Evolutionary conservation across 257 asterid species (phyloP).

Genomic region (Solanum etuberosum): DNA sequence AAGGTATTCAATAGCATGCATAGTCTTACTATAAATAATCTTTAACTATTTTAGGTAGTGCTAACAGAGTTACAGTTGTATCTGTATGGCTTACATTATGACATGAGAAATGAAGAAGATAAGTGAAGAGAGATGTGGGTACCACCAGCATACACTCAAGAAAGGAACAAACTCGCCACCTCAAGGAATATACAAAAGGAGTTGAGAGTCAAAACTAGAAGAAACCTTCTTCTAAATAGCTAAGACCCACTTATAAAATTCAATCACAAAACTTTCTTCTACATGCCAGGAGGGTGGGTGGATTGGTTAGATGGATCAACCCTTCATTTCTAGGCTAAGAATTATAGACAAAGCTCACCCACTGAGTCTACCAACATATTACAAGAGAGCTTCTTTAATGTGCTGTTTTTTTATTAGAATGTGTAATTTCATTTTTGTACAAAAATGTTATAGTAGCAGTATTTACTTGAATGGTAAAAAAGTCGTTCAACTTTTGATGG

Average conservation of each 20-base stretch:
- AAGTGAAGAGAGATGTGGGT: background rate
- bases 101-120: background rate
- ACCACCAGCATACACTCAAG: background rate
- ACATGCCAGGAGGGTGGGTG: background rate
- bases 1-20: conserved; percentile 46
- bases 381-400: background rate
- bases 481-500: background rate
- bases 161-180: background rate
- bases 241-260: background rate
- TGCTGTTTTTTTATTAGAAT: background rate
- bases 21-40: background rate
- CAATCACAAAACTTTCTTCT: background rate
- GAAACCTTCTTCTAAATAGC: background rate
- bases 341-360: background rate
- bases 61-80: background rate
- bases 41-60: background rate
- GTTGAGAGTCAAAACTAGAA: background rate
- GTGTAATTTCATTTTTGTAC: background rate
- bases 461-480: background rate
- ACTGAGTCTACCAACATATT: background rate
- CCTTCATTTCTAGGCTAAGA: background rate
- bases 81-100: background rate
- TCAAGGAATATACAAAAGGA: background rate
- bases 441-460: background rate
- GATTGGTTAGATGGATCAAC: background rate